Evolutionary conservation across 768 basidiomycete genomes (phyloP), one percentile per base, ranked within the genome.

Genomic region (Leucocoprinus birnbaumii): DNA sequence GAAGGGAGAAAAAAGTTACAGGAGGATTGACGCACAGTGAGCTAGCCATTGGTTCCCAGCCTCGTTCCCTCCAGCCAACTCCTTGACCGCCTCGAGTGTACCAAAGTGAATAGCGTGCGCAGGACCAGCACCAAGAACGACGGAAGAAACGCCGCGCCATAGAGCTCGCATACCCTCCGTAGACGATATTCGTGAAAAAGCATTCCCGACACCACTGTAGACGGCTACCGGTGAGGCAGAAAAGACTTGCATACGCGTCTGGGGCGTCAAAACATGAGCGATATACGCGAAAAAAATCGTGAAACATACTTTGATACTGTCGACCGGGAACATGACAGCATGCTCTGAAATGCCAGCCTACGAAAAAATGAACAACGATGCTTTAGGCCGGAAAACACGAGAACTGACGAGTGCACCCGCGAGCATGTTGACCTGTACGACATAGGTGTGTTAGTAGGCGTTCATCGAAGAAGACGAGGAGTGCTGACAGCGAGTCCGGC

Each of bases 201-300:
- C 94, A 65, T 96, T 89, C 38, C 91, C 91, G 61, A 96, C 86
- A 18, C 91, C 90, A 26, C 86, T 89, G 75, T 96, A 96, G 22
- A 93, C 80, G 10, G 90, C 91, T 7, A 86, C 84, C 5, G 89
- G 91, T 13, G 89, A 89, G 8, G 92, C 78, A 38, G 92, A 83
- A 64, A 95, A 90, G 48, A 99, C 94, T 77, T 99, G 97, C 97
- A 99, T 99, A 66, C 97, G 91, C 44, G 97, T 98, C 97, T 99
- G 49, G 26, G 24, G 24, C 48, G n/a, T 24, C 47, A 22, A n/a
- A 61, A 34, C 25, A 45, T 56, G 44, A 58, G 51, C 52, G 55
- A 40, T 38, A 38, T 18, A 42, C 26, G 19, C 41, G 43, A 13
- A 34, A 22, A 45, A 22, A 51, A 44, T 31, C 3, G 48, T 10